Evolutionary conservation across 2,329 filamentous ascomycete species (phyloP), one percentile per base, ranked within the genome.

Genomic region (Diaporthe longicolla): DNA sequence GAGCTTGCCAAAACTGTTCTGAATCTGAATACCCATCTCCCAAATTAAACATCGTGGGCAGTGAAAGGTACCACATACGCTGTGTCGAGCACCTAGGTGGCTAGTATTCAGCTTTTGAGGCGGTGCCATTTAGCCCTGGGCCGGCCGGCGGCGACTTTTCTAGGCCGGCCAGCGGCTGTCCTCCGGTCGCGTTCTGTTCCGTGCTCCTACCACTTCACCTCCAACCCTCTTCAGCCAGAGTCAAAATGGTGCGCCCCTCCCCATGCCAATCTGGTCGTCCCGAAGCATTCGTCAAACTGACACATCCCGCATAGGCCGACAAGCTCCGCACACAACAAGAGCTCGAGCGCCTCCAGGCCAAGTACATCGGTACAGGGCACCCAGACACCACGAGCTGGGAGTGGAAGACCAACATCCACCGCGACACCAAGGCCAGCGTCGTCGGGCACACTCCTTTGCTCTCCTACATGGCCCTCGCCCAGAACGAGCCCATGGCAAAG

Each of bases 291-390:
- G 24, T 4, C 1, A 11, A 10, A 32, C 57, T 57, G 32, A 54
- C 21, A 10, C 17, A 37, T 17, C 13, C 17, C 29, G 8, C 10
- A 17, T 63, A 92, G 97, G 97, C 97, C 84, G 97, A 99, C 87
- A 99, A 99, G 86, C 93, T 99, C 77, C 95, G 97, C 82, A 97
- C 95, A 13, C 94, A 98, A 79, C 97, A 99, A 85, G 97, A 99
- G 84, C 95, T 99, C 82, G 97, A 99, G 85, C 93, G 95, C 77
- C 93, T 98, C 24, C 97, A 99, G 85, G 93, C 95, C 80, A 97
- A 97, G 81, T 98, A 97, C 87, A 89, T 99, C 80, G 97, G 97
- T 78, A 98, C 97, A 5, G 97, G 97, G 32, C 95, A 98, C 84
- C 94, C 96, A 57, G 97, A 99, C 86, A 98, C 96, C 19, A 97